Evolutionary conservation across 768 basidiomycete genomes (phyloP).

Genomic region (Lactifluus volemus): DNA sequence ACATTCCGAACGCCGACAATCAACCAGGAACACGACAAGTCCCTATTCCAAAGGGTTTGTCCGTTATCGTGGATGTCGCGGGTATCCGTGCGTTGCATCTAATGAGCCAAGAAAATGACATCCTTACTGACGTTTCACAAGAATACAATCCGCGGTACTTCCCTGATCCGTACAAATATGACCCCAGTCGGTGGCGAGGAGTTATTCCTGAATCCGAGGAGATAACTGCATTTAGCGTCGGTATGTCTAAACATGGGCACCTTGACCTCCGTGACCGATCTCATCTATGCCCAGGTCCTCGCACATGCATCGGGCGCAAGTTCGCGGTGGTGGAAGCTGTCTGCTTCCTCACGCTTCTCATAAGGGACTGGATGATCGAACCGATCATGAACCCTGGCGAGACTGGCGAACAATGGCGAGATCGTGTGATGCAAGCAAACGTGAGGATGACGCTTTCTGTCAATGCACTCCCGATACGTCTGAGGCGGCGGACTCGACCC

Average conservation of each 20-base stretch:
- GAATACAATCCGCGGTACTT: conserved; percentile 33
- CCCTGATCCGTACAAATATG: conserved; percentile 30
- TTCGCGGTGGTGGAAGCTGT: conserved; percentile 48
- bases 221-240: conserved; percentile 18
- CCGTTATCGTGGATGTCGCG: conserved; percentile 27
- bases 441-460: conserved; percentile 2
- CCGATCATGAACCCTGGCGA: conserved; percentile 34
- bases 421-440: conserved; percentile 7
- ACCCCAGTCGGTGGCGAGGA: conserved; percentile 33
- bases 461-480: background rate
- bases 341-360: conserved; percentile 41
- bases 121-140: conserved; percentile 5
- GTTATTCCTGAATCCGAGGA: conserved; percentile 11
- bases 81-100: conserved; percentile 15
- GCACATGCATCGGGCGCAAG: conserved; percentile 44
- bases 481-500: conserved; percentile 2
- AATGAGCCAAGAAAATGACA: background rate
- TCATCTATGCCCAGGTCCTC: conserved; percentile 31
- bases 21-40: conserved; percentile 18
- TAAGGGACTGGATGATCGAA: conserved; percentile 46
- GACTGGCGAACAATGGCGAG: conserved; percentile 24
- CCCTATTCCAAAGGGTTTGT: conserved; percentile 21
- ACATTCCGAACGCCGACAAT: conserved; percentile 2
- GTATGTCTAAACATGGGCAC: conserved; percentile 7
- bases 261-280: background rate